These are phyloP conservation scores for Hirsutella minnesotensis DNA, from an alignment of 2,329 filamentous ascomycete genomes.

Conservation along the genomic window DNA sequence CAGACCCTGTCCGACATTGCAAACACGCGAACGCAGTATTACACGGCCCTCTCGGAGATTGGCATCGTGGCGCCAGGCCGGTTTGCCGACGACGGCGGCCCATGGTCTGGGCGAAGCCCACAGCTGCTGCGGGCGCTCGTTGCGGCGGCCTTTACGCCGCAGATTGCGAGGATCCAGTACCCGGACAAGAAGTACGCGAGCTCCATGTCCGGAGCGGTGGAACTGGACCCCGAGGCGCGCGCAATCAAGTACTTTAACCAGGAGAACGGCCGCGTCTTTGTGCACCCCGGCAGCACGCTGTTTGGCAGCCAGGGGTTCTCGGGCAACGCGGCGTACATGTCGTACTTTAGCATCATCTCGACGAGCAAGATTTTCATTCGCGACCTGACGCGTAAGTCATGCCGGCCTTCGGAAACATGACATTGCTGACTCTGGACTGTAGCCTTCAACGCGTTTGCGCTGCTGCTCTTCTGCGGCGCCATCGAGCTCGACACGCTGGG, in stretches of 20 bases:
- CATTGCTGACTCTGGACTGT: slow-evolving; percentile 1
- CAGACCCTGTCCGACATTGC: slow-evolving; percentile 81
- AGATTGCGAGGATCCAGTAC: slow-evolving; percentile 84
- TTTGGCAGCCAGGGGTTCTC: slow-evolving; percentile 75
- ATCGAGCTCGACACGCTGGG: slow-evolving; percentile 82
- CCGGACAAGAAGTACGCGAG: slow-evolving; percentile 92
- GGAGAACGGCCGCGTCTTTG: slow-evolving; percentile 77
- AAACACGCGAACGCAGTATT: slow-evolving; percentile 75
- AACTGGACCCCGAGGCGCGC: slow-evolving; percentile 81
- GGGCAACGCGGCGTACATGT: slow-evolving; percentile 64
- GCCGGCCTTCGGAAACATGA: background rate
- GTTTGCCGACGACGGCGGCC: slow-evolving; percentile 5
- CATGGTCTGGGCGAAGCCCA: slow-evolving; percentile 14
- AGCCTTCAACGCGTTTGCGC: slow-evolving; percentile 80
- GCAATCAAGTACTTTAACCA: slow-evolving; percentile 90
- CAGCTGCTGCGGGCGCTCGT: slow-evolving; percentile 57
- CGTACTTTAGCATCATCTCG: slow-evolving; percentile 84
- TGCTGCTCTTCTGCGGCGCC: slow-evolving; percentile 77
- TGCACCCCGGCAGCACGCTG: slow-evolving; percentile 79
- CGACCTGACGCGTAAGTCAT: slow-evolving; percentile 69
- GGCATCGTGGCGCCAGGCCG: slow-evolving; percentile 54
- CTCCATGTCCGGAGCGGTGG: slow-evolving; percentile 78
- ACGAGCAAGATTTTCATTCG: slow-evolving; percentile 87
- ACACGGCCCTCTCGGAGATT: slow-evolving; percentile 73
- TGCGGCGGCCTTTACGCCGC: slow-evolving; percentile 66